Conservation (phyloP, 345 rosid genomes). For the Eucalyptus shirleyi region DNA sequence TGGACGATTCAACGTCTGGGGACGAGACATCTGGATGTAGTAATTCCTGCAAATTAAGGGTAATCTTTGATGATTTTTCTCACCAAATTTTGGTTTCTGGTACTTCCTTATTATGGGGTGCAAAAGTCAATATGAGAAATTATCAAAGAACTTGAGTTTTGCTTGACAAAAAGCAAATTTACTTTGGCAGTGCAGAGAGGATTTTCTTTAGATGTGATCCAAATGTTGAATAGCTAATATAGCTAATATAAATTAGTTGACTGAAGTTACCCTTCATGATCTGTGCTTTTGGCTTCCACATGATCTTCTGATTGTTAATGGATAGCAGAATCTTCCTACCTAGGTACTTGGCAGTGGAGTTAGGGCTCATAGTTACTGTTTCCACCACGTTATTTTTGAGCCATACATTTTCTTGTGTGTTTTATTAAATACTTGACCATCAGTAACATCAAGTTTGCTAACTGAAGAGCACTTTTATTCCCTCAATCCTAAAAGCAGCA, state of each 20-base stretch:
- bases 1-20: conserved; percentile 13
- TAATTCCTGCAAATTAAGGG: conserved; percentile 63
- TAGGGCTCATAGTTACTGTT: neutral
- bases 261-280: neutral
- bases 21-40: conserved; percentile 28
- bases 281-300: neutral
- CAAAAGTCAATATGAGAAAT: neutral
- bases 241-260: neutral
- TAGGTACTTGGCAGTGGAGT: neutral
- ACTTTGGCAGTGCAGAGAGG: neutral
- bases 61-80: neutral
- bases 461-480: neutral
- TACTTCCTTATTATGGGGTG: neutral
- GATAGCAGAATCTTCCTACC: neutral
- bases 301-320: neutral
- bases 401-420: neutral
- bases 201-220: neutral
- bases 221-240: neutral
- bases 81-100: neutral
- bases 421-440: neutral
- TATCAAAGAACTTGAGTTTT: neutral
- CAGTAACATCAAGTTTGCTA: neutral
- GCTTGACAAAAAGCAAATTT: neutral
- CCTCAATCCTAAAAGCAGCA: neutral
- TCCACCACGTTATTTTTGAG: neutral